Evolutionary conservation across 2,329 filamentous ascomycete species (phyloP).

Genomic region (Helotiales sp.): DNA sequence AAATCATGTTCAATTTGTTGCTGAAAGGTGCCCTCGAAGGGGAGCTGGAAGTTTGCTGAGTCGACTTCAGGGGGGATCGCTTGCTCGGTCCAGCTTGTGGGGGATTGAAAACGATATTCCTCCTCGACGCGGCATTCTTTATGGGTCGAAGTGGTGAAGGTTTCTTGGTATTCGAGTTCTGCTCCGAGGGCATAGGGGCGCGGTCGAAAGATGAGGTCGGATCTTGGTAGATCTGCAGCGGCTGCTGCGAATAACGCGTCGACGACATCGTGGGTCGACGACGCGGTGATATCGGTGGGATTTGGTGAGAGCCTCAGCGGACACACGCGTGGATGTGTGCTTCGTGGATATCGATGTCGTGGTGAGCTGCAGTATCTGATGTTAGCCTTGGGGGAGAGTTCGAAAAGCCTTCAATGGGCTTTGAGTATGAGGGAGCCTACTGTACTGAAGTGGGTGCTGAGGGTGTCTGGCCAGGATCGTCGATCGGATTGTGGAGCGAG

Average conservation of each 20-base stretch:
- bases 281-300: slow-evolving; percentile 30
- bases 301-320: slow-evolving; percentile 6
- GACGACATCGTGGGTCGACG: slow-evolving; percentile 51
- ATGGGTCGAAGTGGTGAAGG: slow-evolving; percentile 48
- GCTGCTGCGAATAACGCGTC: slow-evolving; percentile 56
- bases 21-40: slow-evolving; percentile 65
- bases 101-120: slow-evolving; percentile 72
- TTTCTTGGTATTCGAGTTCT: slow-evolving; percentile 34
- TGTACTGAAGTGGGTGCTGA: slow-evolving; percentile 36
- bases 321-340: slow-evolving; percentile 49
- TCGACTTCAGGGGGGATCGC: slow-evolving; percentile 73
- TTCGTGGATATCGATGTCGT: slow-evolving; percentile 62
- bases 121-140: slow-evolving; percentile 50
- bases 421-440: slow-evolving; percentile 34
- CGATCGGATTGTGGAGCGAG: slow-evolving; percentile 43
- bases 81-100: slow-evolving; percentile 54
- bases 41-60: slow-evolving; percentile 59
- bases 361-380: slow-evolving; percentile 30
- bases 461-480: slow-evolving; percentile 38
- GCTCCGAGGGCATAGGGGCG: slow-evolving; percentile 41
- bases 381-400: slow-evolving; percentile 24
- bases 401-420: slow-evolving; percentile 29
- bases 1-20: slow-evolving; percentile 68
- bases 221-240: slow-evolving; percentile 65
- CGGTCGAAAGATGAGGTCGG: slow-evolving; percentile 50